Conservation (phyloP, 2,329 filamentous ascomycete species). For the Elsinoe ampelina region DNA sequence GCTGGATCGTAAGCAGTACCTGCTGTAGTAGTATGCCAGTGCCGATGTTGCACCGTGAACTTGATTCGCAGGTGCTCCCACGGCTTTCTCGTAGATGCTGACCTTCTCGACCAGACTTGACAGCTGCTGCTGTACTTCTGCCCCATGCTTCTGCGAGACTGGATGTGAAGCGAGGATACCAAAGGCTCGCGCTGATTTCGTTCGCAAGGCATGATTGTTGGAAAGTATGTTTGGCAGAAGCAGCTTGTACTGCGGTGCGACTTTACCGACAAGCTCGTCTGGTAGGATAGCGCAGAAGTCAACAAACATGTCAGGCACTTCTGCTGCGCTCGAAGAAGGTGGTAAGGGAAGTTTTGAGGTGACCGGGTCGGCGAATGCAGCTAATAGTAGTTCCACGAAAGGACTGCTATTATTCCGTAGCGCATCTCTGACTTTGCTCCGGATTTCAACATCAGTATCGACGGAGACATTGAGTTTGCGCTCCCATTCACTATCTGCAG, state of each 20-base stretch:
- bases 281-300: conserved; percentile 48
- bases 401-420: neutral
- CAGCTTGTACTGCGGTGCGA: conserved; percentile 42
- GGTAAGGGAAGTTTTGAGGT: conserved; percentile 9
- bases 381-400: conserved; percentile 13
- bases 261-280: conserved; percentile 40
- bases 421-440: conserved; percentile 45
- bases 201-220: conserved; percentile 60
- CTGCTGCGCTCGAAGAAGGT: conserved; percentile 7
- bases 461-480: conserved; percentile 64
- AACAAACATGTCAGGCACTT: conserved; percentile 35
- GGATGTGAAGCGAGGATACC: conserved; percentile 66
- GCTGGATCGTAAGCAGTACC: conserved; percentile 42
- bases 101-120: conserved; percentile 39
- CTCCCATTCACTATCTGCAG: conserved; percentile 75
- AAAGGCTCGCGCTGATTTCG: conserved; percentile 58
- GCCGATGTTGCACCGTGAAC: conserved; percentile 53
- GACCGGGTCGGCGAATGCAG: conserved; percentile 13
- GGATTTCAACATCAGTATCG: conserved; percentile 57
- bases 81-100: conserved; percentile 46
- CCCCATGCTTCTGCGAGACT: conserved; percentile 27
- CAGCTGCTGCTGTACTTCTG: conserved; percentile 37
- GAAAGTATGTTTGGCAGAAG: conserved; percentile 56
- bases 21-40: conserved; percentile 49
- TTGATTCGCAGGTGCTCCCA: conserved; percentile 51